Conservation (phyloP, 768 basidiomycete genomes). For the Gymnopilus dilepis region DNA sequence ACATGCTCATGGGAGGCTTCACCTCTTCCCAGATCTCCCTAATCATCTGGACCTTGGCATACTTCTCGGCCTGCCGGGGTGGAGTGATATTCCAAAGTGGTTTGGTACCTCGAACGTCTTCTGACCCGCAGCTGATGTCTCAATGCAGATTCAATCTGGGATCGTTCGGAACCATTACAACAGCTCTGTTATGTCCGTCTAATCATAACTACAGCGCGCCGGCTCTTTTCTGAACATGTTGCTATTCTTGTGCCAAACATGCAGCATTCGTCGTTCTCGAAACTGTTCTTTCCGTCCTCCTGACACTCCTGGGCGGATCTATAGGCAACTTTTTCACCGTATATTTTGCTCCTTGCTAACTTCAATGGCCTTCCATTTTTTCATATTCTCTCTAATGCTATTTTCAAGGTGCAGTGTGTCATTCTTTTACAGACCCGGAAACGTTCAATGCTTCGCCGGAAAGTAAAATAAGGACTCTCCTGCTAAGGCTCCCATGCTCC, state of each 20-base stretch:
- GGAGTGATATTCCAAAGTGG: neutral
- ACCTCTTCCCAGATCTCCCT: neutral
- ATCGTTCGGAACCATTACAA: neutral
- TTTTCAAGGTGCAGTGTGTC: no score
- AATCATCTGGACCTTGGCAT: neutral
- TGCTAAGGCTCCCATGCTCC: no score
- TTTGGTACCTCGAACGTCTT: neutral
- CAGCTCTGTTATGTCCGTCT: slow-evolving; percentile 3
- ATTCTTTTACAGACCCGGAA: no score
- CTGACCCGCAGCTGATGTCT: neutral
- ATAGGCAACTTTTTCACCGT: no score
- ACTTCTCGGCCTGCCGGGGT: slow-evolving; percentile 3
- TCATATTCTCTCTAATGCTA: no score
- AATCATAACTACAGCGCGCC: neutral
- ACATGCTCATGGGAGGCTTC: neutral
- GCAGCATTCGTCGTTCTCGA: neutral
- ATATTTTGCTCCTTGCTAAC: no score
- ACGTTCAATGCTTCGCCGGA: no score
- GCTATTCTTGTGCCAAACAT: neutral
- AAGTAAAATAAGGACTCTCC: no score
- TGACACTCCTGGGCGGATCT: no score
- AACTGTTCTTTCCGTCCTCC: no score
- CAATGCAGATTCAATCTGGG: neutral
- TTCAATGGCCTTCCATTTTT: no score
- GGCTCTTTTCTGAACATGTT: neutral